Percentiles rank a stretch among this genome's conserved stretches.
These are phyloP conservation scores for Leishmania aethiopica DNA, from an alignment of 208 protist species.

Conservation along the genomic window DNA sequence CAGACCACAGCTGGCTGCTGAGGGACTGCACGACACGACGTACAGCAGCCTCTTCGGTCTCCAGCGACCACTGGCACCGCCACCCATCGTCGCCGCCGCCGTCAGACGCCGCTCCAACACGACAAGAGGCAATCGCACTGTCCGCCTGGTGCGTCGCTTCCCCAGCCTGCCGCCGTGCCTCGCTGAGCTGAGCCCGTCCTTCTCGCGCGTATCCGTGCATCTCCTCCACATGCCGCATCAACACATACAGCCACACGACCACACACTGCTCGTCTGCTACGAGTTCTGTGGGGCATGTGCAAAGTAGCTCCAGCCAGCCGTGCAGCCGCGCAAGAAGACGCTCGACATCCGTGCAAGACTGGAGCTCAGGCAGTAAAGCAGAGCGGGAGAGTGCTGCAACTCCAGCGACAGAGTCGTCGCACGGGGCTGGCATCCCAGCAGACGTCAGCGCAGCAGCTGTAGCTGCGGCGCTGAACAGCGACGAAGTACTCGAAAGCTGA, in stretches of 20 bases:
- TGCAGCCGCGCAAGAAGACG: slow-evolving; percentile 5
- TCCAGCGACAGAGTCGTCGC: neutral
- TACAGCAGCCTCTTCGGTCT: slow-evolving; percentile 10
- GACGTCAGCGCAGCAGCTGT: neutral
- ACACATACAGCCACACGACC: slow-evolving; percentile 25
- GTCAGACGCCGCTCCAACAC: neutral
- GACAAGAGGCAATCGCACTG: neutral
- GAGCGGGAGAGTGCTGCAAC: neutral
- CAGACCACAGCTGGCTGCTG: slow-evolving; percentile 18
- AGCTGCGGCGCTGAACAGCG: neutral
- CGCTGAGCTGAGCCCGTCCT: neutral
- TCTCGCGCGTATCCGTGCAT: slow-evolving; percentile 3
- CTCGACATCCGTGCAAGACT: neutral
- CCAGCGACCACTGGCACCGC: neutral
- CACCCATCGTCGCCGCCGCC: neutral
- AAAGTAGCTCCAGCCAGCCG: slow-evolving; percentile 17
- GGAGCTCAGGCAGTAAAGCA: neutral
- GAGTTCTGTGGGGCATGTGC: slow-evolving; percentile 14
- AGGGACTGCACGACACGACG: slow-evolving; percentile 14
- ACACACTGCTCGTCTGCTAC: slow-evolving; percentile 11
- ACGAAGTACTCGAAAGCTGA: neutral
- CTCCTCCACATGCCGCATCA: slow-evolving; percentile 33
- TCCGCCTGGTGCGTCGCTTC: neutral
- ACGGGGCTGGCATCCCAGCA: neutral
- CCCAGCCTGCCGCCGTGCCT: neutral